Base-by-base conservation (phyloP, 306 rosid genomes). In the Crataegus laevigata region DNA sequence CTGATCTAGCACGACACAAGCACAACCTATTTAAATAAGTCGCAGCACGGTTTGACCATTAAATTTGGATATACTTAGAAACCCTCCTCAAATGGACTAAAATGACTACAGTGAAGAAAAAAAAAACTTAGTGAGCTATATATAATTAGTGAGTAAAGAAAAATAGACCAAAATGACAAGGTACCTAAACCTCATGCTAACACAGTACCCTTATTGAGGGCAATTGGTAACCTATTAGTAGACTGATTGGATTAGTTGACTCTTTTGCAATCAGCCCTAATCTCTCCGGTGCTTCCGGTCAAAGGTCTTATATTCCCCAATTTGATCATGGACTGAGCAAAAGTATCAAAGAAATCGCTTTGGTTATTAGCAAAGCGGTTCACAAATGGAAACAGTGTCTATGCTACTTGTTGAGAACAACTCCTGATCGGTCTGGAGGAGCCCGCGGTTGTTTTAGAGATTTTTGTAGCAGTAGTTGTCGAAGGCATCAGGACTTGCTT, bases 391-490 rank as follows among this genome's bases (percentile, higher is more conserved):
- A n/a, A 79, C 17, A 3, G 83, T 78, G 43, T 67, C 79, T 21
- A 11, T 43, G 17, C 78, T 85, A 0, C 11, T 1, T 0, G 78
- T 77, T 3, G 90, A 84, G 60, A 79, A 82, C 26, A 84, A 52
- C 60, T 66, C 83, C 64, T 82, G 88, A 58, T 87, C 90, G 9
- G 76, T 74, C 29, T 45, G 69, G 11, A 87, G 79, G 51, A 87
- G 86, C 3, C 90, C 86, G 3, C 74, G 55, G 5, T 72, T 64
- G 68, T 36, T 25, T 40, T 77, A 79, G 43, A 87, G 88, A 50
- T 81, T 82, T 1, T 85, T 77, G 82, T 28, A 87, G 86, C 80
- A 84, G 77, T 79, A 74, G 19, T 65, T 75, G 77, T 87, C 90
- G 24, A 87, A 87, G 19, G 3, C 47, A 43, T 87, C 28, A 0